Evolutionary conservation across 148 eudicot species (phyloP).

Genomic region (Nepenthes gracilis): DNA sequence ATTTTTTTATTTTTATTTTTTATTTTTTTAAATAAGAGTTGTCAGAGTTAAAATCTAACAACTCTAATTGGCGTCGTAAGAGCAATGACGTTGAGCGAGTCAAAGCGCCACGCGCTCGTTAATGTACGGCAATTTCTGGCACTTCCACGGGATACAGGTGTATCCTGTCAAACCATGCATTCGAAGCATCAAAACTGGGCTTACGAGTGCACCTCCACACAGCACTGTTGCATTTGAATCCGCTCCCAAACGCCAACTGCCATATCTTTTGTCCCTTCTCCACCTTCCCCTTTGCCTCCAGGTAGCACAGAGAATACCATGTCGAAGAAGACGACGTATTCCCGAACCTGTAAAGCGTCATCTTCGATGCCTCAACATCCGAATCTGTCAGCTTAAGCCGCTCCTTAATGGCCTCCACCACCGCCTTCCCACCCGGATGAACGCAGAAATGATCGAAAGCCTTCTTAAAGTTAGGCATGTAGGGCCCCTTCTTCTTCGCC

Average conservation of each 20-base stretch:
- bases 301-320: constrained; percentile 35
- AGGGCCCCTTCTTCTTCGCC: constrained; percentile 13
- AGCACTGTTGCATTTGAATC: constrained; percentile 44
- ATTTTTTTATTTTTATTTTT: no score
- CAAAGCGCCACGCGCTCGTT: background rate
- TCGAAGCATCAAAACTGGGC: constrained; percentile 1
- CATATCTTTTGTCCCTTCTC: constrained; percentile 30
- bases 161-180: constrained; percentile 35
- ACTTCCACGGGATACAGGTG: constrained; percentile 26
- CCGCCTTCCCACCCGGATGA: constrained; percentile 40
- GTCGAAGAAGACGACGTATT: constrained; percentile 44
- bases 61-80: no score
- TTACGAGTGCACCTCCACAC: constrained; percentile 33
- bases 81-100: no score
- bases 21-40: no score
- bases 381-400: constrained; percentile 15
- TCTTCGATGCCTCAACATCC: constrained; percentile 31
- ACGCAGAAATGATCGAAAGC: constrained; percentile 34
- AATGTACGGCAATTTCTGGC: constrained; percentile 26
- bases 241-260: constrained; percentile 37
- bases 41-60: no score
- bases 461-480: constrained; percentile 29
- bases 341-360: constrained; percentile 32
- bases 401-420: constrained; percentile 24
- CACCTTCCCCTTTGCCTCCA: constrained; percentile 33